Evolutionary conservation across 2,329 filamentous ascomycete species (phyloP).

Genomic region (Paecilomyces niveus): DNA sequence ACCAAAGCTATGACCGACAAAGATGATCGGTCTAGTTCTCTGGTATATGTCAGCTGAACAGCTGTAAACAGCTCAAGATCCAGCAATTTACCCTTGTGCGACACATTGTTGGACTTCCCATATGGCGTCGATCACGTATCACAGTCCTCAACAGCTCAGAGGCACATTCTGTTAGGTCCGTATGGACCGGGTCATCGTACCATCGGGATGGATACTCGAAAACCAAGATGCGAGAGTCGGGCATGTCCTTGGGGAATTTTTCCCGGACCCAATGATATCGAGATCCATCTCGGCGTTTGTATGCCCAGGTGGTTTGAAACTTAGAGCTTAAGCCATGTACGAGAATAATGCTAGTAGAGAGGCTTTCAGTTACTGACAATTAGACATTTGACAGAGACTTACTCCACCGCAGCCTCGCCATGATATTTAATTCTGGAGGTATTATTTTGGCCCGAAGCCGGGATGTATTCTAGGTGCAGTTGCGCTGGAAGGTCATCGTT

Average conservation of each 20-base stretch:
- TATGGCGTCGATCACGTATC: neutral
- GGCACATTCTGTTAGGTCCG: neutral
- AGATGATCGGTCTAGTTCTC: neutral
- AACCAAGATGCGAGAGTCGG: neutral
- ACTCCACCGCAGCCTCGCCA: neutral
- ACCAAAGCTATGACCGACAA: neutral
- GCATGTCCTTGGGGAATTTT: neutral
- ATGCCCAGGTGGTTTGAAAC: neutral
- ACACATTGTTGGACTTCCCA: neutral
- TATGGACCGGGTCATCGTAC: neutral
- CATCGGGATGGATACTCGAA: neutral
- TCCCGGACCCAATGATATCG: neutral
- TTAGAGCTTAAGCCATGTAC: neutral
- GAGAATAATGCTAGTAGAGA: neutral
- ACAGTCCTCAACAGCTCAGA: neutral
- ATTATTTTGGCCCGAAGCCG: neutral
- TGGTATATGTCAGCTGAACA: neutral
- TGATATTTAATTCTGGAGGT: neutral
- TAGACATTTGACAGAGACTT: neutral
- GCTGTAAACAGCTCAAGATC: neutral
- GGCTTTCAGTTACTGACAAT: neutral
- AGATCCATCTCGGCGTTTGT: neutral
- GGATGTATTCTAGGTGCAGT: neutral
- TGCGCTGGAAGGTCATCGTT: neutral
- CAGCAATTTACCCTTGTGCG: neutral